Conservation (phyloP, 192 early-diverging fungal genomes). For the Coemansia sp. region DNA sequence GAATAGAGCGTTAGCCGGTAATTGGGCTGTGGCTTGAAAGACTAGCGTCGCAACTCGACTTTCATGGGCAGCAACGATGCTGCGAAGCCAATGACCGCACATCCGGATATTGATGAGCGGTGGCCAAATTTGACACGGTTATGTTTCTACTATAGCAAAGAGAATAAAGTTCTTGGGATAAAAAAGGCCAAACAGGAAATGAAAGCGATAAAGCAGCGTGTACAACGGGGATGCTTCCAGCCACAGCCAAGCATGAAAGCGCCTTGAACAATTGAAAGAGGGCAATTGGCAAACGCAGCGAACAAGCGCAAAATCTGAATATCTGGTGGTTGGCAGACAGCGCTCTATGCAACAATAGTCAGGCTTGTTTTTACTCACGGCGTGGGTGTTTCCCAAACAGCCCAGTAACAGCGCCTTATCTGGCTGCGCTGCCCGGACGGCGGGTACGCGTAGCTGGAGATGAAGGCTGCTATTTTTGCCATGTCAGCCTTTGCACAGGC, state of each 20-base stretch:
- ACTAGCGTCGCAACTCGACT: not conserved
- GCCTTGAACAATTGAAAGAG: constrained; percentile 9
- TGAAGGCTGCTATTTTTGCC: not conserved
- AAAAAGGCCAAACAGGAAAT: not conserved
- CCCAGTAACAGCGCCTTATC: not conserved
- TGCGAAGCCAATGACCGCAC: not conserved
- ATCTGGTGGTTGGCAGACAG: not conserved
- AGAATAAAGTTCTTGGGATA: not conserved
- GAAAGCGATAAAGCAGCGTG: constrained; percentile 3
- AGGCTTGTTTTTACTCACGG: constrained; percentile 6
- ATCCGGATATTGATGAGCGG: not conserved
- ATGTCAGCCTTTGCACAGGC: not conserved
- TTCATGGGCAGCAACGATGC: not conserved
- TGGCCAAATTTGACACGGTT: constrained; percentile 1
- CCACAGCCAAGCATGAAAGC: constrained; percentile 9
- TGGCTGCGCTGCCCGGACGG: not conserved
- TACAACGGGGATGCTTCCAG: constrained; percentile 7
- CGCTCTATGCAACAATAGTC: not conserved
- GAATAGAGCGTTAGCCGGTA: not conserved
- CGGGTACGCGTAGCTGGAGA: constrained; percentile 4
- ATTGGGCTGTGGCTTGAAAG: not conserved
- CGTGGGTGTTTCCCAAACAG: constrained; percentile 2
- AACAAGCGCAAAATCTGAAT: constrained; percentile 12
- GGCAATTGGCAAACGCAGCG: not conserved
- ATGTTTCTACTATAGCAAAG: not conserved